A percentile compares a stretch with the other conserved stretches of the same genome.
These are phyloP conservation scores for Oidiodendron maius DNA, from an alignment of 495 filamentous ascomycete species.

Conservation along the genomic window DNA sequence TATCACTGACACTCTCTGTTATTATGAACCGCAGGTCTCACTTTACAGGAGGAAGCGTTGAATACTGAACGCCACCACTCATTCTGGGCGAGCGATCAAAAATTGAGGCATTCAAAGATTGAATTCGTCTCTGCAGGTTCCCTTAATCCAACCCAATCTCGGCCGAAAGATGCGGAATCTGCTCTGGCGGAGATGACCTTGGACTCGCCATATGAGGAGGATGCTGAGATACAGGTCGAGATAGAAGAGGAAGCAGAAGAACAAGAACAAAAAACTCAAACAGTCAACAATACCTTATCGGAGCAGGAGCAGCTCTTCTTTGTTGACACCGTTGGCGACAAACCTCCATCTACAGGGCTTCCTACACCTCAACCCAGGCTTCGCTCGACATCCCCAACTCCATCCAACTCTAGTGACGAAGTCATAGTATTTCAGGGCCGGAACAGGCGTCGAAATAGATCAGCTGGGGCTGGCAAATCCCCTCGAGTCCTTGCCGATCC, in stretches of 20 bases:
- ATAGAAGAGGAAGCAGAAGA: conserved; percentile 1
- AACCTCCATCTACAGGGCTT: conserved; percentile 18
- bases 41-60: conserved; percentile 68
- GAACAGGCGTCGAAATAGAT: conserved; percentile 13
- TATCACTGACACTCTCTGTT: not conserved
- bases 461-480: conserved; percentile 3
- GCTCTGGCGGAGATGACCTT: conserved; percentile 20
- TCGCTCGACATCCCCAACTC: conserved; percentile 23
- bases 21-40: conserved; percentile 10
- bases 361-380: conserved; percentile 17
- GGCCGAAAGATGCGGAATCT: conserved; percentile 17
- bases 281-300: too few relatives aligned
- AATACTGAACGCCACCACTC: conserved; percentile 61
- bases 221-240: conserved; percentile 1
- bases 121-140: conserved; percentile 69
- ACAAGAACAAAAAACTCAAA: not conserved
- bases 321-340: conserved; percentile 13
- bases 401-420: conserved; percentile 57
- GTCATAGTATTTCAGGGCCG: conserved; percentile 61
- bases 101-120: conserved; percentile 49
- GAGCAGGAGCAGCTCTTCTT: conserved; percentile 3
- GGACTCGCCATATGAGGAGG: conserved; percentile 1
- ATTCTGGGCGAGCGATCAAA: conserved; percentile 30
- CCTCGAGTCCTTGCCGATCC: not conserved
- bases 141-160: conserved; percentile 35